phyloP scores from a whole-genome alignment of 2,329 filamentous ascomycete genomes.

The Arthroderma sp. region DNA sequence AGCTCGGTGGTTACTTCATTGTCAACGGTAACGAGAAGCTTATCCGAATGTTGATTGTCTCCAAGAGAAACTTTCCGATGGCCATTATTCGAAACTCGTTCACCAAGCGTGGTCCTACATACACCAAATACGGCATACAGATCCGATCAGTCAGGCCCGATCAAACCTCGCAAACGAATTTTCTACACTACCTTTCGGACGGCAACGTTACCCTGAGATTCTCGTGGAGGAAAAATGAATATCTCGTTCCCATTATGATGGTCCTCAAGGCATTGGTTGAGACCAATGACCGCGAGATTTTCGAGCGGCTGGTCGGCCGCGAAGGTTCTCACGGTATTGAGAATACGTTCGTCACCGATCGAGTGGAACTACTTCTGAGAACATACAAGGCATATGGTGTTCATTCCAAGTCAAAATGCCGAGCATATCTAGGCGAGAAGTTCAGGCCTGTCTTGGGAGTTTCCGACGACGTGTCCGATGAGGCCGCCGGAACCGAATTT shows the following conservation, averaged over 20 bases:
- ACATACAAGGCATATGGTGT: constrained; percentile 87
- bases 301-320: constrained; percentile 76
- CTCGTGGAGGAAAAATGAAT: constrained; percentile 96
- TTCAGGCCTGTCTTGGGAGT: constrained; percentile 81
- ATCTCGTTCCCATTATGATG: constrained; percentile 92
- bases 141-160: constrained; percentile 89
- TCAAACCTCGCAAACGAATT: constrained; percentile 94
- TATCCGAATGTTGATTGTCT: constrained; percentile 80
- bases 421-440: constrained; percentile 77
- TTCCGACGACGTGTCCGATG: constrained; percentile 69
- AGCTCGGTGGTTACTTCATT: constrained; percentile 91
- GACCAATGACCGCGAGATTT: constrained; percentile 93
- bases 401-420: constrained; percentile 67
- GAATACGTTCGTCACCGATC: constrained; percentile 89
- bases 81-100: constrained; percentile 88
- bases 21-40: constrained; percentile 97
- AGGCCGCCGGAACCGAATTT: constrained; percentile 84
- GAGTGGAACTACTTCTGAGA: constrained; percentile 77
- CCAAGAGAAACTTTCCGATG: constrained; percentile 86
- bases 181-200: constrained; percentile 87
- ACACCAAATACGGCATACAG: constrained; percentile 82
- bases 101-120: constrained; percentile 69
- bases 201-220: constrained; percentile 96
- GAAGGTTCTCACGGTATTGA: constrained; percentile 62
- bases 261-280: constrained; percentile 87